Percentiles rank a stretch among this genome's conserved stretches.
phyloP scores from a whole-genome alignment of 352 stramenopile genomes.

The Phytopythium mirpurense region DNA sequence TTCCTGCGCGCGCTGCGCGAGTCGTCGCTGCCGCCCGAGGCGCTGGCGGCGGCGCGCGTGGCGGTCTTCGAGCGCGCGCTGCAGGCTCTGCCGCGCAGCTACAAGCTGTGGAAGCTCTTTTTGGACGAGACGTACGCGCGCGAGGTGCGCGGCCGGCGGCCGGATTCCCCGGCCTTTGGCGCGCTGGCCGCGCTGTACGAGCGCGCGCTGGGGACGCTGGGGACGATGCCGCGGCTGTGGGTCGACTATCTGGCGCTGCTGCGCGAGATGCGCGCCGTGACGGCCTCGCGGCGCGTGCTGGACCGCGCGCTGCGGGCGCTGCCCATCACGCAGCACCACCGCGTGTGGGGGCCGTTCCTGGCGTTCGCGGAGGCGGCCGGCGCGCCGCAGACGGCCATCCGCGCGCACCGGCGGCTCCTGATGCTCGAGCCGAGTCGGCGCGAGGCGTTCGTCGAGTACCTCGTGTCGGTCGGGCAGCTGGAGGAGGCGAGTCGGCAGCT shows the following conservation, averaged over 20 bases:
- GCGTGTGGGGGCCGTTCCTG: conserved; percentile 94
- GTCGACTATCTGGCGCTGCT: conserved; percentile 85
- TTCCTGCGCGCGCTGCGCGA: conserved; percentile 47
- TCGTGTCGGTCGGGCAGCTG: conserved; percentile 64
- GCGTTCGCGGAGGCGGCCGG: conserved; percentile 81
- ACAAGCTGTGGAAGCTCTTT: conserved; percentile 94
- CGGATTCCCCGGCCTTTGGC: conserved; percentile 40
- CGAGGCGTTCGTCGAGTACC: conserved; percentile 77
- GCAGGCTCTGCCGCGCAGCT: conserved; percentile 83
- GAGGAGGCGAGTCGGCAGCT: conserved; percentile 83
- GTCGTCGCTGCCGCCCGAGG: conserved; percentile 12
- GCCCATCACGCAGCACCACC: conserved; percentile 97
- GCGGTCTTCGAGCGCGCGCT: conserved; percentile 88
- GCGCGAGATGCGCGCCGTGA: conserved; percentile 72
- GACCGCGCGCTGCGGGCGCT: conserved; percentile 94
- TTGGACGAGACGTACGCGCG: conserved; percentile 64
- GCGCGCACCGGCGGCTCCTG: conserved; percentile 86
- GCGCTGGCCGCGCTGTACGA: conserved; percentile 74
- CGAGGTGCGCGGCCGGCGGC: conserved; percentile 55
- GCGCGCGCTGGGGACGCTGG: conserved; percentile 86
- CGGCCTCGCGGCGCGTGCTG: conserved; percentile 83
- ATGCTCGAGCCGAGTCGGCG: conserved; percentile 73
- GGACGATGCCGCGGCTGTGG: conserved; percentile 98
- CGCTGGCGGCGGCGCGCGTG: conserved; percentile 20
- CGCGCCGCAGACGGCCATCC: conserved; percentile 74